Percentiles rank a stretch among this genome's conserved stretches.
phyloP scores from a whole-genome alignment of 345 rosid genomes.

The Geranium brycei region DNA sequence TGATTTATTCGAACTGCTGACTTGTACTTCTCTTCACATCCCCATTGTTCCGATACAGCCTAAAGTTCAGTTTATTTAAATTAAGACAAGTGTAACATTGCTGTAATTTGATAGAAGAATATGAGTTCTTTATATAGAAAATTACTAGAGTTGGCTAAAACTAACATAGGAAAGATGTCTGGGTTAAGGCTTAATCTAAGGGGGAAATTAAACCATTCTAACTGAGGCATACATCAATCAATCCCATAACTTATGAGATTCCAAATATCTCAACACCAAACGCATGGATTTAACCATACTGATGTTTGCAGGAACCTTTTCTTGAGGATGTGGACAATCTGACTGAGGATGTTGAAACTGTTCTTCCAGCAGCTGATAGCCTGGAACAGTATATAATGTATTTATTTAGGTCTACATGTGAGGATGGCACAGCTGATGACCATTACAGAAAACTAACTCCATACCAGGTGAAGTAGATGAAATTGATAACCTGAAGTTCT shows the following conservation, averaged over 20 bases:
- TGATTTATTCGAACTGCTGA: no score
- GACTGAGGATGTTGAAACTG: slow-evolving; percentile 86
- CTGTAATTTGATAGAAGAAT: no score
- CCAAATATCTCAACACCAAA: no score
- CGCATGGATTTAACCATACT: neutral
- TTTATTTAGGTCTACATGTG: slow-evolving; percentile 46
- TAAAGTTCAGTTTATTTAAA: neutral
- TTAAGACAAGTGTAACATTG: no score
- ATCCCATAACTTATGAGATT: no score
- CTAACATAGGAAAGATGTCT: no score
- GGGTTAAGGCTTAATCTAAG: no score
- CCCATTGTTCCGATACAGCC: neutral
- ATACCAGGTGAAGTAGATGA: slow-evolving; percentile 52
- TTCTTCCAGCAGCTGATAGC: slow-evolving; percentile 78
- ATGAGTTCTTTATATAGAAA: no score
- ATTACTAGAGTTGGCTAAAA: no score
- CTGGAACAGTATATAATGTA: slow-evolving; percentile 75
- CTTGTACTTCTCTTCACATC: neutral
- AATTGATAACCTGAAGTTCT: slow-evolving; percentile 1
- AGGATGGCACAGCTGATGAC: slow-evolving; percentile 46
- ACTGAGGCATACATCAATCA: no score
- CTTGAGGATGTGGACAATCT: slow-evolving; percentile 71
- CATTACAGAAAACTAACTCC: slow-evolving; percentile 51
- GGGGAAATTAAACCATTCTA: no score
- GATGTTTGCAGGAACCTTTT: slow-evolving; percentile 73